These are phyloP conservation scores for Lagenaria siceraria DNA, from an alignment of 306 rosid genomes.

Conservation along the genomic window DNA sequence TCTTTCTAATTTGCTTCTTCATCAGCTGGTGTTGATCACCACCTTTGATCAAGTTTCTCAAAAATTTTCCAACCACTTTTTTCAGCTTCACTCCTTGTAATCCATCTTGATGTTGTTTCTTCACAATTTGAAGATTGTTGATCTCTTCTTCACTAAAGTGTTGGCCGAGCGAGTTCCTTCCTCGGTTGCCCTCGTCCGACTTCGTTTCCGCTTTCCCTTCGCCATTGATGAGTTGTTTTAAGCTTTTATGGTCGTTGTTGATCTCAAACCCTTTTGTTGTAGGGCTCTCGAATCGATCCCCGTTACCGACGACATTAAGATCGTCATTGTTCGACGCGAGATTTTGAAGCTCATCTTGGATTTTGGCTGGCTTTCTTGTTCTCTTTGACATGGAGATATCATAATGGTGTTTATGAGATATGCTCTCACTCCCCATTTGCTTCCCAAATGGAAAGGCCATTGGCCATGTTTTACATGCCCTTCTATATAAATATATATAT, in stretches of 20 bases:
- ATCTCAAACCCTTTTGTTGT: background rate
- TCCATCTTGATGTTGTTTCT: constrained; percentile 32
- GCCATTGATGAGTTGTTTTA: constrained; percentile 58
- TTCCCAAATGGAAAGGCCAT: background rate
- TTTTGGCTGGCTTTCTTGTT: constrained; percentile 43
- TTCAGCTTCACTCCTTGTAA: constrained; percentile 48
- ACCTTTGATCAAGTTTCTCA: constrained; percentile 42
- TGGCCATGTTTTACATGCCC: background rate
- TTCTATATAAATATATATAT: background rate
- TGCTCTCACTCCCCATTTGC: constrained; percentile 40
- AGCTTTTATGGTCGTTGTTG: constrained; percentile 37
- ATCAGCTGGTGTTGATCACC: constrained; percentile 31
- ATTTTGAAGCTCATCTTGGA: constrained; percentile 15
- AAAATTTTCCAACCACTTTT: constrained; percentile 56
- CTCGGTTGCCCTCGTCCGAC: constrained; percentile 2
- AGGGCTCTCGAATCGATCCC: background rate
- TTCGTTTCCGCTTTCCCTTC: constrained; percentile 6
- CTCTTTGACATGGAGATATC: constrained; percentile 78
- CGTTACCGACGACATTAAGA: background rate
- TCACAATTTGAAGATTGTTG: constrained; percentile 40
- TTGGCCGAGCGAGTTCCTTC: constrained; percentile 49
- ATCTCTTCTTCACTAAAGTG: constrained; percentile 55
- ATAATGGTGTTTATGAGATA: constrained; percentile 31
- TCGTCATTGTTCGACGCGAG: background rate
- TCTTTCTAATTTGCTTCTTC: constrained; percentile 26